Evolutionary conservation across 2,329 filamentous ascomycete genomes (phyloP).

Genomic region (Botryotinia globosa): DNA sequence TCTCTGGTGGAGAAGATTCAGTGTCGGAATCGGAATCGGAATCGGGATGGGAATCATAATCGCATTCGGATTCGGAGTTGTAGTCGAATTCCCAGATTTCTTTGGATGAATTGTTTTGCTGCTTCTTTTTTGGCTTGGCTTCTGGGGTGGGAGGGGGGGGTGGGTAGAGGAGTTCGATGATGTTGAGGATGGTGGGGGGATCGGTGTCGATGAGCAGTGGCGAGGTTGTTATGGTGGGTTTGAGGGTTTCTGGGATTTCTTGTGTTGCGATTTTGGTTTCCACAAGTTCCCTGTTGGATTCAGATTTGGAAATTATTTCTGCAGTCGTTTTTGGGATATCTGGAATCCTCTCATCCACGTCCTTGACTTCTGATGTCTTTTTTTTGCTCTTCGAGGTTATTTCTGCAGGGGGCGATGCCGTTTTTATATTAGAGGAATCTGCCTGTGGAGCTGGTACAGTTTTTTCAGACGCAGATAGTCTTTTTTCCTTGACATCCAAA

Average conservation of each 20-base stretch:
- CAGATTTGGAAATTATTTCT: background rate
- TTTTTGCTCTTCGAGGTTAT: rapidly evolving
- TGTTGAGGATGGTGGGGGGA: background rate
- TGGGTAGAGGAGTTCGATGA: background rate
- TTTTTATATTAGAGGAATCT: background rate
- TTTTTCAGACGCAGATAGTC: background rate
- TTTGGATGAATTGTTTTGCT: background rate
- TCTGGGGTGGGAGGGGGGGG: too few relatives aligned
- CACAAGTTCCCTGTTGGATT: background rate
- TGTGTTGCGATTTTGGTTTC: rapidly evolving
- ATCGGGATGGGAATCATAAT: rapidly evolving
- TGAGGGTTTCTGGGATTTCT: rapidly evolving
- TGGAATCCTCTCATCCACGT: rapidly evolving
- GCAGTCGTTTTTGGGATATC: background rate
- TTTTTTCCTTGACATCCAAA: background rate
- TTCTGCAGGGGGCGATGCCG: background rate
- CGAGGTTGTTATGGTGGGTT: rapidly evolving
- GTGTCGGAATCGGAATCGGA: background rate
- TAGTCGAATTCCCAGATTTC: constrained; percentile 11
- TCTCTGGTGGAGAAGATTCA: background rate
- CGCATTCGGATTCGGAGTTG: background rate
- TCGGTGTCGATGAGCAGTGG: background rate
- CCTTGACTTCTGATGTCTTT: rapidly evolving
- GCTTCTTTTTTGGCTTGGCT: background rate
- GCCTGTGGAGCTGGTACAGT: rapidly evolving